These are phyloP conservation scores for Annulohypoxylon truncatum DNA, from an alignment of 2,329 filamentous ascomycete genomes.

Conservation along the genomic window DNA sequence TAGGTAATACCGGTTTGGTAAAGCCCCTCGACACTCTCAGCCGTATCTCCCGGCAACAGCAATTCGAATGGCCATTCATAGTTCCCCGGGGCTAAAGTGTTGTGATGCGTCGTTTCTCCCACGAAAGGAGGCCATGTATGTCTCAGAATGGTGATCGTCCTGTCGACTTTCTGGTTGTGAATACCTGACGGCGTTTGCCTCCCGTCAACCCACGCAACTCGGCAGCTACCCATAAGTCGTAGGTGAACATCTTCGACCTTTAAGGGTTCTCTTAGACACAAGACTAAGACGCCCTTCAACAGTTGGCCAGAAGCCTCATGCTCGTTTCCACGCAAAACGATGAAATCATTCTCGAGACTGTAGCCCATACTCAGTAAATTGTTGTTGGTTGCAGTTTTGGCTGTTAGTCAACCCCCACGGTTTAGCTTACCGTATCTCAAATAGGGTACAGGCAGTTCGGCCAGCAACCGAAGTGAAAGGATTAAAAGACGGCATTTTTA, in stretches of 20 bases:
- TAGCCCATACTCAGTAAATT: slow-evolving; percentile 34
- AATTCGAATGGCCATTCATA: slow-evolving; percentile 87
- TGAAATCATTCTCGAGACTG: slow-evolving; percentile 81
- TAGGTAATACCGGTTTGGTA: slow-evolving; percentile 89
- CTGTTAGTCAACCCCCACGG: slow-evolving; percentile 7
- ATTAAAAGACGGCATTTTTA: slow-evolving; percentile 67
- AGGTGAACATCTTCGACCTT: slow-evolving; percentile 80
- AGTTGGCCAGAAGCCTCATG: slow-evolving; percentile 81
- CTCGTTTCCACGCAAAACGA: slow-evolving; percentile 80
- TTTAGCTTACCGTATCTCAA: slow-evolving; percentile 66
- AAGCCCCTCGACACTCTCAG: slow-evolving; percentile 92
- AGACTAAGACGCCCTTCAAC: slow-evolving; percentile 77
- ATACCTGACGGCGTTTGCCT: slow-evolving; percentile 65
- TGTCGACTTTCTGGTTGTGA: slow-evolving; percentile 69
- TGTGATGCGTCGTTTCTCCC: slow-evolving; percentile 65
- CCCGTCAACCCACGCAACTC: slow-evolving; percentile 69
- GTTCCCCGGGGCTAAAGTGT: slow-evolving; percentile 75
- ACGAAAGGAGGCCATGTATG: slow-evolving; percentile 78
- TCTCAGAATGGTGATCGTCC: slow-evolving; percentile 69
- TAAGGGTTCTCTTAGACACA: slow-evolving; percentile 76
- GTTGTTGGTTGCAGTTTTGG: slow-evolving; percentile 4
- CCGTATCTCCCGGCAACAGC: slow-evolving; percentile 75
- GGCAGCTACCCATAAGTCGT: slow-evolving; percentile 75
- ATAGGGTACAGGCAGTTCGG: slow-evolving; percentile 64
- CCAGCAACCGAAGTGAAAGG: slow-evolving; percentile 65